phyloP scores from a whole-genome alignment of 2,329 filamentous ascomycete species.

The Xylariales sp. region DNA sequence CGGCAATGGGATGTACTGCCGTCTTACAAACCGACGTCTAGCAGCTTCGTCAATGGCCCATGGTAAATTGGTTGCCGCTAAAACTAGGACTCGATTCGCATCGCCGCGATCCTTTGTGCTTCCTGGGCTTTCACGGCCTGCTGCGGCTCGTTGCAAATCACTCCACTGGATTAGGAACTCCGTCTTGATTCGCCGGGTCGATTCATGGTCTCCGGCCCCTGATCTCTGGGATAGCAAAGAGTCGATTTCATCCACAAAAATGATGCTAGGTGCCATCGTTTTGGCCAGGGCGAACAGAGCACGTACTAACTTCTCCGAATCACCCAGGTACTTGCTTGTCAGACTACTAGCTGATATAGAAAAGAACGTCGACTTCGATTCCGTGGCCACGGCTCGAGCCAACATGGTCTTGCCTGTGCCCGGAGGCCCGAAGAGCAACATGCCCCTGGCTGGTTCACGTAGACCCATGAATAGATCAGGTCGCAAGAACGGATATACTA shows the following conservation, averaged over 20 bases:
- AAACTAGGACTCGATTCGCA: constrained; percentile 86
- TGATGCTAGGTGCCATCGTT: constrained; percentile 89
- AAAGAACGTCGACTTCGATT: constrained; percentile 95
- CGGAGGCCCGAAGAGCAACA: constrained; percentile 95
- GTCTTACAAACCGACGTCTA: constrained; percentile 85
- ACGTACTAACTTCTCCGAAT: constrained; percentile 95
- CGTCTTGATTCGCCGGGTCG: constrained; percentile 93
- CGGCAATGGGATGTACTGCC: constrained; percentile 95
- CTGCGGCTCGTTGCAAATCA: constrained; percentile 90
- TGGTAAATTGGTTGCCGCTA: constrained; percentile 94
- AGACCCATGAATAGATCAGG: constrained; percentile 97
- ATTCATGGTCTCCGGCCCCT: constrained; percentile 89
- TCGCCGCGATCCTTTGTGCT: constrained; percentile 80
- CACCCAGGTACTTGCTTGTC: constrained; percentile 95
- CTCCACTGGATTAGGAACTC: constrained; percentile 99
- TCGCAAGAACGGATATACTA: constrained; percentile 95
- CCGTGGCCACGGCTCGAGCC: constrained; percentile 91
- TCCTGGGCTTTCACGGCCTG: constrained; percentile 77
- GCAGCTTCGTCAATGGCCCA: constrained; percentile 99
- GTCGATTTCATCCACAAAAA: constrained; percentile 98
- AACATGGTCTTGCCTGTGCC: constrained; percentile 99
- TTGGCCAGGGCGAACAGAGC: constrained; percentile 93
- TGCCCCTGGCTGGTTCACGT: constrained; percentile 91
- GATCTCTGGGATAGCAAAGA: constrained; percentile 87
- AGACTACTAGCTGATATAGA: constrained; percentile 94